These are phyloP conservation scores for Quercus suber DNA, from an alignment of 306 rosid genomes.

Conservation along the genomic window DNA sequence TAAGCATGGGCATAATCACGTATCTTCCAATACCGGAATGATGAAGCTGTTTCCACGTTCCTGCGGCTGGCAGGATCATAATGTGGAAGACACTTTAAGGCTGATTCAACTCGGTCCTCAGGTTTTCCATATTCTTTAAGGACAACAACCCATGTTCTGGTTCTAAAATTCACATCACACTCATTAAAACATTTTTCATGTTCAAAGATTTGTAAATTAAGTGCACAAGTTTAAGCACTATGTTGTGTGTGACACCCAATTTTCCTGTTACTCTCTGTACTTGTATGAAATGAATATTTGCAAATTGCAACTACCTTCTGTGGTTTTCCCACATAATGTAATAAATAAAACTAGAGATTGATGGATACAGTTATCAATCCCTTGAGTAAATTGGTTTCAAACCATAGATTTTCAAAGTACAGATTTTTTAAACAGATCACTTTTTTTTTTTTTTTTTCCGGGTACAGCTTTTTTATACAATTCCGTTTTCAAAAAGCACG, in stretches of 20 bases:
- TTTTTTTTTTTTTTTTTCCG: too few relatives aligned
- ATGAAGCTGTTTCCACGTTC: conserved; percentile 30
- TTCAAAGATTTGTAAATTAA: neutral
- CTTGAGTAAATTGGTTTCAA: too few relatives aligned
- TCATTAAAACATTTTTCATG: conserved; percentile 1
- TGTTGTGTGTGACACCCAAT: too few relatives aligned
- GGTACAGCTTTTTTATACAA: too few relatives aligned
- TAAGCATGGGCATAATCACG: conserved; percentile 93
- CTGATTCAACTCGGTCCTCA: conserved; percentile 63
- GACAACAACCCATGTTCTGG: conserved; percentile 51
- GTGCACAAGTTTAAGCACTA: conserved; percentile 8
- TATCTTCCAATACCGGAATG: conserved; percentile 87
- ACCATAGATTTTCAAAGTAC: too few relatives aligned
- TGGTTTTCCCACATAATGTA: too few relatives aligned
- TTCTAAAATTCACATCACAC: conserved; percentile 47
- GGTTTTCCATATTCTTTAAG: conserved; percentile 77
- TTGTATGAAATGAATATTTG: neutral
- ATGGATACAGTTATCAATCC: neutral
- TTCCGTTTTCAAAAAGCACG: neutral
- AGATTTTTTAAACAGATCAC: too few relatives aligned
- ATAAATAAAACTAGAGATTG: neutral
- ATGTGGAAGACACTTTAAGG: conserved; percentile 73
- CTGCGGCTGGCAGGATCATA: conserved; percentile 56
- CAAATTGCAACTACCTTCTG: neutral
- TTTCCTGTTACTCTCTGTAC: neutral